Base-by-base conservation (phyloP, 2,329 filamentous ascomycete genomes). In the Alternaria rosae region DNA sequence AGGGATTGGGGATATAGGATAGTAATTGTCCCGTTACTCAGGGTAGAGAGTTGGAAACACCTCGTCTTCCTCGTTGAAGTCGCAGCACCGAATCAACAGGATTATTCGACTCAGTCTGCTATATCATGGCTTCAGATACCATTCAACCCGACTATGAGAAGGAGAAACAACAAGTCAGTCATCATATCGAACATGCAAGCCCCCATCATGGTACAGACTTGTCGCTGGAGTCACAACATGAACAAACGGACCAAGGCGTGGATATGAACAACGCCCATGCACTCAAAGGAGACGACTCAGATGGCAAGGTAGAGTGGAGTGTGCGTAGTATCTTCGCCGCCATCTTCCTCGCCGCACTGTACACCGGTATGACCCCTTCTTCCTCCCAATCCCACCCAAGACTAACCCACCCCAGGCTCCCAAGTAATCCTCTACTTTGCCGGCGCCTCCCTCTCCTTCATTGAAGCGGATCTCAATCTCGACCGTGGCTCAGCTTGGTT, bases 231-330 rank as follows among this genome's bases (percentile, higher is more conserved):
- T 35, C 75, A 17, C 68, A 68, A 12, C 72, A 72, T 35, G 65
- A 72, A 47, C 60, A 64, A 4, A 77, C 74, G 0, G 57, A 76
- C 9, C 64, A 70, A n/a, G 67, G 65, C 8, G 68, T 81, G 55
- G 78, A 81, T 42, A 57, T 79, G 54, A 71, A 71, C 2, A 81
- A 81, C 55, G 61, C 61, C 11, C 58, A 62, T 28, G 79, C 79
- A 3, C 71, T 78, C 53, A 79, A 79, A 67, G 79, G 79, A 28
- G 79, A 81, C 57, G 74, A 80, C 50, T 80, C 78, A 26, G 78
- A 81, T 64, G 79, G 79, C 26, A 78, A 79, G 52, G 72, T 80
- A 13, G 66, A 69, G 2, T 81, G 78, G 78, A 77, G 64, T 23
- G 20, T 69, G 2, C 72, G 76, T 26, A 73, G 76, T 54, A 70